These are phyloP conservation scores for Candida awuae DNA, from an alignment of 805 yeast species.

Conservation along the genomic window DNA sequence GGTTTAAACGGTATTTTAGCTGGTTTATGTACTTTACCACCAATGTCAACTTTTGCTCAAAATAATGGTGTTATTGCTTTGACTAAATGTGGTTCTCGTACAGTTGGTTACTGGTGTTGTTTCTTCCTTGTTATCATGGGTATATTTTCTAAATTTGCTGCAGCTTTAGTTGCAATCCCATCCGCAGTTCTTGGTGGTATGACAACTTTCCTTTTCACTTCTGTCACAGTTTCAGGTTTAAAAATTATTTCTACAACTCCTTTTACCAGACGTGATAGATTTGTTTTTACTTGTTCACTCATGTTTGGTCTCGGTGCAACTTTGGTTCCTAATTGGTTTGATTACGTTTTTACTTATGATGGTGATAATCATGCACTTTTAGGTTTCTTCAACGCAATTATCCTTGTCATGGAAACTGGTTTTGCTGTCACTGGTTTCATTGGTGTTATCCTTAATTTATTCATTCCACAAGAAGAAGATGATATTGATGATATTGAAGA, in stretches of 20 bases:
- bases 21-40: constrained; percentile 77
- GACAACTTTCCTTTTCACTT: constrained; percentile 52
- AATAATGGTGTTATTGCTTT: constrained; percentile 91
- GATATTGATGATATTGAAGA: constrained; percentile 36
- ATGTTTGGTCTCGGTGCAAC: constrained; percentile 47
- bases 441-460: constrained; percentile 42
- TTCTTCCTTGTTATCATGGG: constrained; percentile 82
- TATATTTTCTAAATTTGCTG: constrained; percentile 76
- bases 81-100: constrained; percentile 84
- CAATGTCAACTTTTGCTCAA: constrained; percentile 88
- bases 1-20: constrained; percentile 70
- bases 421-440: constrained; percentile 48
- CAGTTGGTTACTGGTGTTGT: constrained; percentile 47
- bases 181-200: constrained; percentile 79
- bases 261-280: constrained; percentile 50
- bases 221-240: constrained; percentile 53
- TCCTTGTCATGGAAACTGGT: constrained; percentile 50
- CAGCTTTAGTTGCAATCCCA: constrained; percentile 81
- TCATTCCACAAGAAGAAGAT: constrained; percentile 43
- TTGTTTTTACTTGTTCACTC: constrained; percentile 42
- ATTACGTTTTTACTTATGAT: constrained; percentile 39
- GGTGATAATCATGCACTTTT: constrained; percentile 36
- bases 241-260: constrained; percentile 46
- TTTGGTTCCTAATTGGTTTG: constrained; percentile 41
- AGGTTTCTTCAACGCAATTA: constrained; percentile 47